Evolutionary conservation across 2,329 filamentous ascomycete genomes (phyloP), one percentile per base, ranked within the genome.

Genomic region (Cordyceps pruinosa): DNA sequence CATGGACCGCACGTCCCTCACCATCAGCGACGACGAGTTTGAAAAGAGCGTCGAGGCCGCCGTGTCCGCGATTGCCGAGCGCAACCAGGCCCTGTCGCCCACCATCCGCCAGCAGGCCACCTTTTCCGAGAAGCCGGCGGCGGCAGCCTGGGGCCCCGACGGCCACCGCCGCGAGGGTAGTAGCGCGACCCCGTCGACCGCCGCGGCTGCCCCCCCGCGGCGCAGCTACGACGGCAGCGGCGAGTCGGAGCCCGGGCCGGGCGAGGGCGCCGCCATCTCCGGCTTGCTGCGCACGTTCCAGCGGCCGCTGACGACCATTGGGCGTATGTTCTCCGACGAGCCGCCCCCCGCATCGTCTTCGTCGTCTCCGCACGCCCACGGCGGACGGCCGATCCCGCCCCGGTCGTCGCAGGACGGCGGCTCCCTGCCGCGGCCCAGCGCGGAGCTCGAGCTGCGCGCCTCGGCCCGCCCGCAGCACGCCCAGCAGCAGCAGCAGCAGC

Each of bases 21-120:
- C 94, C 1, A 94, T 99, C 52, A 87, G 87, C 2, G 92, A 99
- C 66, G 90, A 94, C 57, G 94, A 97, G 37, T 99, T 99, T 66
- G 94, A 99, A 69, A 84, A 83, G 67, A 92, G 96, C 63, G 95
- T 99, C n/a, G 94, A 99, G 74, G 88, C 88, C 4, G 92, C 94
- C 8, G 95, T 99, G 3, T 96, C 90, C 6, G 90, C 89, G 42
- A 99, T 99, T 63, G 93, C 94, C 2, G 93, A 97, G 72, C 90
- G 89, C 66, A 91, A 97, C 66, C 82, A 85, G 58, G 69, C 75
- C 7, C 71, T 75, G 42, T 80, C 82, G 8, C 78, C 78, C 10
- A 69, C 60, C 66, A 66, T 59, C 63, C 69, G 69, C 66, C 68
- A 75, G 41, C 72, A 71, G 23, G 66, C 68, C 2, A 62, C 68